Percentiles rank a stretch among this genome's conserved stretches.
Conservation (phyloP, 768 basidiomycete species). For the Hericium coralloides region DNA sequence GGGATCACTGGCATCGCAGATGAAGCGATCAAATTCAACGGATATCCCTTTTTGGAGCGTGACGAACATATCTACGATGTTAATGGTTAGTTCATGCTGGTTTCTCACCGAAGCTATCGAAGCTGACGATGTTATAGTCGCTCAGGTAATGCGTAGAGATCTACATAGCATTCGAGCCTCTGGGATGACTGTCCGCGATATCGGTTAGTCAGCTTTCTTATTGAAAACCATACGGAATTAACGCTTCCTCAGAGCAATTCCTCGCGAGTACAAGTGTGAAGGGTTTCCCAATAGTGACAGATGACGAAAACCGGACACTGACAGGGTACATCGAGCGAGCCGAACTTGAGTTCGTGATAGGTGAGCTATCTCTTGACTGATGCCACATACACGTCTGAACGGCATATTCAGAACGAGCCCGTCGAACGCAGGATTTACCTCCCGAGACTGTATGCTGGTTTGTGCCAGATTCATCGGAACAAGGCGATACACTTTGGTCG, state of each 20-base stretch:
- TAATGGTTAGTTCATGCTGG: conserved; percentile 48
- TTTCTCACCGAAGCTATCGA: background rate
- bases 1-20: conserved; percentile 94
- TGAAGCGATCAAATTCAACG: conserved; percentile 94
- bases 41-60: conserved; percentile 94
- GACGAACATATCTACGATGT: conserved; percentile 90
- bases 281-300: conserved; percentile 84
- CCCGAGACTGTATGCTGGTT: conserved; percentile 71
- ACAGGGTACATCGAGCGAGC: conserved; percentile 84
- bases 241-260: conserved; percentile 44
- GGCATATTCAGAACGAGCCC: conserved; percentile 55
- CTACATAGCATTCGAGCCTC: conserved; percentile 62
- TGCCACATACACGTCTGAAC: background rate
- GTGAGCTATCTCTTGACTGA: conserved; percentile 29
- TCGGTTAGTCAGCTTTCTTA: conserved; percentile 48
- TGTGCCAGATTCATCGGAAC: conserved; percentile 40
- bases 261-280: conserved; percentile 70
- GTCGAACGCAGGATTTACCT: conserved; percentile 49
- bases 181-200: conserved; percentile 67
- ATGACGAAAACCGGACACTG: conserved; percentile 49
- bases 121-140: conserved; percentile 40
- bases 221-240: background rate
- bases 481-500: conserved; percentile 37
- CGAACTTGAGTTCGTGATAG: conserved; percentile 79
- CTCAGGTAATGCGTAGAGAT: conserved; percentile 83